Evolutionary conservation across 768 basidiomycete genomes (phyloP), one percentile per base, ranked within the genome.

Genomic region (Tulasnella sp.): DNA sequence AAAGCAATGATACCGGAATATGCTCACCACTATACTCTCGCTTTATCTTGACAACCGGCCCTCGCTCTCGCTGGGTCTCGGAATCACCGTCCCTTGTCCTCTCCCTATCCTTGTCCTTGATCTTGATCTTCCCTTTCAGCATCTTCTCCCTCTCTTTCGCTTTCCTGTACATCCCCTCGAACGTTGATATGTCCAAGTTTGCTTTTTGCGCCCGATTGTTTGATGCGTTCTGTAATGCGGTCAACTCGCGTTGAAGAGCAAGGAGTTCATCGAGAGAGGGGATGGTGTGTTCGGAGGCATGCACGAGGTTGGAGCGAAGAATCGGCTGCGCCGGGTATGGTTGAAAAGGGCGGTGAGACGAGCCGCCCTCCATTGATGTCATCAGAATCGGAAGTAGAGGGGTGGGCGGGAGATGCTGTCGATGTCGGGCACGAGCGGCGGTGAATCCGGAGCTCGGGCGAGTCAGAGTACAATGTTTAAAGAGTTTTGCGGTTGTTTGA

Each of bases 261-360:
- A 93, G 91, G 75, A 95, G 90, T 58, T 95, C 94, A 77, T 93
- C 92, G 24, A 90, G 90, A 31, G 92, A 88, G 11, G 94, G 94
- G 22, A 96, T 88, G 18, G 88, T 80, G 80, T 94, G 92, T 80
- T 93, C 88, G 31, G 77, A 89, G 82, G 87, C 90, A 87, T 90
- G 92, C 84, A 94, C 87, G 79, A 95, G 86, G 80, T 88, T 84
- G 58, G 93, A 93, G 81, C 89, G 90, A 80, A 91, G 87, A 81
- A 86, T 83, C n/a, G 88, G 85, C 73, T 89, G 89, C 54, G 85
- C 84, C 80, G 87, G 82, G 86, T 88, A 94, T 75, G 86, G 86
- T 50, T 72, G 48, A 75, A 58, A 78, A 16, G 58, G 58, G 44
- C 77, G 77, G 9, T 34, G 37, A 31, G 64, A 37, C 40, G 74